Percentiles rank a stretch among this genome's conserved stretches.
Evolutionary conservation across 75 land plant species (phyloP).

Genomic region (Pinus albicaulis): DNA sequence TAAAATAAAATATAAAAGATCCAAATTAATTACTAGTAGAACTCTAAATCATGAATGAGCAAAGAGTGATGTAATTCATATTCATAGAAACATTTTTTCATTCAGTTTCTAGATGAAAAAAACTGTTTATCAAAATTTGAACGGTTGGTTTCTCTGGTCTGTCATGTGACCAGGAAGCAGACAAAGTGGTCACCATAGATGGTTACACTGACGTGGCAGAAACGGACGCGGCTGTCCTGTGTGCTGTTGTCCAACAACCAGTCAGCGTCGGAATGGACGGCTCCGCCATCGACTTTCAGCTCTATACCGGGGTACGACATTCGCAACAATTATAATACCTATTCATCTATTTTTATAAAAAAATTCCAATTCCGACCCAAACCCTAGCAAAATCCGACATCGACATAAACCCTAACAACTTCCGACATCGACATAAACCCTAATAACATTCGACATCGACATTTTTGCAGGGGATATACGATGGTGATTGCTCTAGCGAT

Average conservation of each 20-base stretch:
- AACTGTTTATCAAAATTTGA: not conserved
- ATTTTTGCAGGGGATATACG: slow-evolving; percentile 40
- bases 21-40: no score
- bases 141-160: no score
- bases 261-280: slow-evolving; percentile 64
- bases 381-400: not conserved
- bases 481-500: slow-evolving; percentile 36
- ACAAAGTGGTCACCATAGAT: slow-evolving; percentile 47
- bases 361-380: not conserved
- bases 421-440: not conserved
- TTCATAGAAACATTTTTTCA: not conserved
- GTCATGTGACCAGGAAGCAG: slow-evolving; percentile 29
- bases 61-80: not conserved
- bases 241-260: slow-evolving; percentile 48
- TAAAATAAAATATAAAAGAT: no score
- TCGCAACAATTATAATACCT: no score
- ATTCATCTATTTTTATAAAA: not conserved
- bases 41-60: not conserved
- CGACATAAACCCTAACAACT: not conserved
- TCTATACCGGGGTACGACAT: slow-evolving; percentile 41
- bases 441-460: not conserved
- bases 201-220: slow-evolving; percentile 47
- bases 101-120: not conserved
- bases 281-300: slow-evolving; percentile 48
- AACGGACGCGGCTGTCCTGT: slow-evolving; percentile 36